Evolutionary conservation across 176 grass and related monocot species (phyloP).

Genomic region (Cenchrus americanus): DNA sequence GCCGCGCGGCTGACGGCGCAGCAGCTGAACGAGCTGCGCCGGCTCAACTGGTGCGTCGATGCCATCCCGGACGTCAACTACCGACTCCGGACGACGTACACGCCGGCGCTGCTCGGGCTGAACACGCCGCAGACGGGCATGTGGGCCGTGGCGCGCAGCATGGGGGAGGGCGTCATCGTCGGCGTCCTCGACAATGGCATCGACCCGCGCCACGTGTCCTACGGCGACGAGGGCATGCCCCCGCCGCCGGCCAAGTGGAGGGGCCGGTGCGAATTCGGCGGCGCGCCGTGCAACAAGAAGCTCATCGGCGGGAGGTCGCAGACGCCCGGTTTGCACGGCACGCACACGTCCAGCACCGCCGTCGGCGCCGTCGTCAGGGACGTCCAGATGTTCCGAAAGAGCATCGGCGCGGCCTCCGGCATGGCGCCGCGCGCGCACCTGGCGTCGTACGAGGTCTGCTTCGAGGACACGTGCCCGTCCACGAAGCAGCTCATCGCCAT

Average conservation of each 20-base stretch:
- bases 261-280: slow-evolving; percentile 64
- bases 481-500: slow-evolving; percentile 50
- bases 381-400: neutral
- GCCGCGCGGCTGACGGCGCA: slow-evolving; percentile 38
- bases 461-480: slow-evolving; percentile 34
- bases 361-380: slow-evolving; percentile 43
- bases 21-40: slow-evolving; percentile 27
- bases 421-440: slow-evolving; percentile 71
- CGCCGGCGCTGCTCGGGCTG: slow-evolving; percentile 45
- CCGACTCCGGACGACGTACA: slow-evolving; percentile 48
- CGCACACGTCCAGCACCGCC: slow-evolving; percentile 74
- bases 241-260: slow-evolving; percentile 58
- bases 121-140: slow-evolving; percentile 7
- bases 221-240: slow-evolving; percentile 46
- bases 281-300: slow-evolving; percentile 71
- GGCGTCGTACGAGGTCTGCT: slow-evolving; percentile 58
- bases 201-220: slow-evolving; percentile 50
- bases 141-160: slow-evolving; percentile 44
- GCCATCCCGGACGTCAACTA: slow-evolving; percentile 32
- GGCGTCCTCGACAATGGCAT: slow-evolving; percentile 60
- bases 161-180: slow-evolving; percentile 72
- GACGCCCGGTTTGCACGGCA: slow-evolving; percentile 52
- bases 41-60: slow-evolving; percentile 44
- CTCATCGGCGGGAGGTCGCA: slow-evolving; percentile 57
- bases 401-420: slow-evolving; percentile 44